phyloP scores from a whole-genome alignment of 2,329 filamentous ascomycete species.

The Colletotrichum endophyticum region DNA sequence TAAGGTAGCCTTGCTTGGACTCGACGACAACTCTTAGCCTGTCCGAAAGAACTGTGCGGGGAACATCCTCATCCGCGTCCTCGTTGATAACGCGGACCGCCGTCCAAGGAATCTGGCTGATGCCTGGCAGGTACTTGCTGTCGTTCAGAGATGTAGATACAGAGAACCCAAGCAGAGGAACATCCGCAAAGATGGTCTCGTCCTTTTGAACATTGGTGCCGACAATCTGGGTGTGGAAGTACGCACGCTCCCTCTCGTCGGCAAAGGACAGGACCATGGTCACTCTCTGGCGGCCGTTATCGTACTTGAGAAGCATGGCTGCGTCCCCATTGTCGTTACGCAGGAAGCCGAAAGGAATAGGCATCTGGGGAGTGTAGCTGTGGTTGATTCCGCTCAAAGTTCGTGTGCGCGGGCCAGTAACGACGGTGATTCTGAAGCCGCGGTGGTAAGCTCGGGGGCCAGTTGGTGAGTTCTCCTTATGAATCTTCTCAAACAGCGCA shows the following conservation, averaged over 20 bases:
- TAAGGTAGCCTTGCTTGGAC: constrained; percentile 77
- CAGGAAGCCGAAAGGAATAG: constrained; percentile 80
- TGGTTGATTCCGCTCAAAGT: constrained; percentile 80
- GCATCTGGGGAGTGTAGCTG: constrained; percentile 65
- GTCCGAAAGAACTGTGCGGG: constrained; percentile 77
- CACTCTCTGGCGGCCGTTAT: constrained; percentile 68
- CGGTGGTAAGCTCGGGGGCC: constrained; percentile 76
- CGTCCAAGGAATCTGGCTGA: constrained; percentile 66
- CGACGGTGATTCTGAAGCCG: constrained; percentile 78
- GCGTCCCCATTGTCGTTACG: constrained; percentile 74
- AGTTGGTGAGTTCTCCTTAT: constrained; percentile 72
- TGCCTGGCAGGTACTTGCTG: constrained; percentile 52
- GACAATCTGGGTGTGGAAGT: constrained; percentile 74
- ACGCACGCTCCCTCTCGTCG: constrained; percentile 72
- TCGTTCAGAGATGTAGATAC: constrained; percentile 61
- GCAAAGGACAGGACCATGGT: constrained; percentile 80
- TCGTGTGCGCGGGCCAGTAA: constrained; percentile 79
- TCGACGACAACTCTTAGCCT: constrained; percentile 77
- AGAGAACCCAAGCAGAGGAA: constrained; percentile 68
- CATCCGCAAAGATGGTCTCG: constrained; percentile 75
- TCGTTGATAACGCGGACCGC: constrained; percentile 75
- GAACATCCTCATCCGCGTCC: constrained; percentile 66
- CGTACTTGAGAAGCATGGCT: constrained; percentile 73
- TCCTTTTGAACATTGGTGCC: constrained; percentile 71
- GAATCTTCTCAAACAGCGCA: constrained; percentile 74